Base-by-base conservation (phyloP, 305 asterid species). In the Fraxinus ornus region DNA sequence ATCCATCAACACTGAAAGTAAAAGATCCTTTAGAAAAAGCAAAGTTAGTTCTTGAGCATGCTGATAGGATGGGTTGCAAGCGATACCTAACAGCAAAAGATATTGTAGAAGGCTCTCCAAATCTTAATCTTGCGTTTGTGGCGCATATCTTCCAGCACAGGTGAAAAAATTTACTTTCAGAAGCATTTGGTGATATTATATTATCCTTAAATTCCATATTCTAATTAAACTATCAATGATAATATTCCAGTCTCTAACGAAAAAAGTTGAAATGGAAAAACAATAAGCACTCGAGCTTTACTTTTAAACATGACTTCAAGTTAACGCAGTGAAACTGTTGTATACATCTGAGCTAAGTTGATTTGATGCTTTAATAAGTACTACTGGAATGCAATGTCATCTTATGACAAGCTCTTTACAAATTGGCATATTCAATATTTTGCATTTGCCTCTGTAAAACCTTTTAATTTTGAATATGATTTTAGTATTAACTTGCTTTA, bases 91-190 rank as follows among this genome's bases (percentile, higher is more conserved):
- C 99, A 78, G 93, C 98, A 37, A 94, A 92, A 89, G 99, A 97
- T 86, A 97, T 97, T 49, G 92, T 94, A 80, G 98, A 97, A 70
- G 99, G 99, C 80, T 93, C 93, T 81, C 97, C 97, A 24, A 97
- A 97, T 88, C 98, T 94, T 80, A 97, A 97, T 87, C 98, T 97
- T 85, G 99, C 99, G 44, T 97, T 97, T 87, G 98, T 97, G 83
- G 98, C 99, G 8, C 98, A 92, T 82, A 89, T 97, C 83, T 97
- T 97, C 86, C 99, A 97, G 91, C 98, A 93, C 78, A 92, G 99
- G 98, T 93, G 82, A 17, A 93, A 92, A 79, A 35, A 7, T 1
- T 64, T 64, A 64, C 24, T 9, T 66, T 39, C 98, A 26, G 74
- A 26, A 66, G 36, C 74, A 66, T 66, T 26, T 30, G 41, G 22